Base-by-base conservation (phyloP, 331 rosid genomes). In the Quercus phellos region DNA sequence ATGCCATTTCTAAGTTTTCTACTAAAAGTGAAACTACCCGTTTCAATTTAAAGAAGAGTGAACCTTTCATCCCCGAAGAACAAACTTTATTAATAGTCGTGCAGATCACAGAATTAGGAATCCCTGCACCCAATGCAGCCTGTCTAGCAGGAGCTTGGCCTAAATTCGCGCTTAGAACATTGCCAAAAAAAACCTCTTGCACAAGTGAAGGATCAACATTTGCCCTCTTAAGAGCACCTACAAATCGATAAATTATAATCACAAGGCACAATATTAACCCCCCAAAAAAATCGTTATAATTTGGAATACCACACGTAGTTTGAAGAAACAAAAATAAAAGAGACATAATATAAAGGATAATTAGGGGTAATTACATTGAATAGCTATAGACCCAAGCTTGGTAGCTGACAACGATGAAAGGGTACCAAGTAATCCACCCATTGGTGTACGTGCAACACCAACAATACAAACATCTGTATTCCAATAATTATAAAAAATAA, bases 111-210 rank as follows among this genome's bases (percentile, higher is more conserved):
- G 97, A 94, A 80, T 87, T 85, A 50, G 97, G 97, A 34, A 94
- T 81, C 26, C 95, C 95, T 18, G 99, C 99, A 73, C 95, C 97
- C 74, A 92, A 80, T 32, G 99, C 97, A 73, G 99, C 97, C 80
- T 92, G 99, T 76, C 99, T 86, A 38, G 99, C 97, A 56, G 97
- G 97, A 88, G 97, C 97, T 89, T 94, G 99, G 68, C 99, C 99
- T 75, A 94, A 80, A 87, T 92, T 94, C 18, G 99, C 99, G 75
- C 94, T 88, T 7, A 94, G 91, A 74, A 92, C 99, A 81, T 94
- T 94, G 50, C 99, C 99, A 58, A 94, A 92, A 82, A 90, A 92
- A 29, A 94, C 97, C 86, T 94, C 99, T 88, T 94, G 94, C 84
- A 94, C 99, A 29, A 90, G 89, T 5, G 94, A 87, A 0, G 99